Conservation (phyloP, 768 basidiomycete genomes). For the Pleurotus djamor region DNA sequence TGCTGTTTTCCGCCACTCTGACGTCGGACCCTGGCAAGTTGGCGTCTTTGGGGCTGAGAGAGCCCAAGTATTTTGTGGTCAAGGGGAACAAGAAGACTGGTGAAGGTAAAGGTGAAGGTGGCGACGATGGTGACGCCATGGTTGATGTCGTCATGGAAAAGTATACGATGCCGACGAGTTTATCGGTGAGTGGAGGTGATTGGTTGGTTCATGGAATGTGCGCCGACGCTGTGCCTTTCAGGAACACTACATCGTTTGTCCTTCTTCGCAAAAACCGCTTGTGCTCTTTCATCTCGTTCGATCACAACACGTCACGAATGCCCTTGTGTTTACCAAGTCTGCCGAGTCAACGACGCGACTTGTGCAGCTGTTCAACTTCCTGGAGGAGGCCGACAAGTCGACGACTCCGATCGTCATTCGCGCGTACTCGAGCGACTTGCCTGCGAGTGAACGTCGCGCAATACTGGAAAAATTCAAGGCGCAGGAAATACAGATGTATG, state of each 20-base stretch:
- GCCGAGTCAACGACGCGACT: slow-evolving; percentile 87
- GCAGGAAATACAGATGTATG: slow-evolving; percentile 82
- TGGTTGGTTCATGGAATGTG: not conserved
- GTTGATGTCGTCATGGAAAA: slow-evolving; percentile 63
- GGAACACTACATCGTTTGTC: slow-evolving; percentile 88
- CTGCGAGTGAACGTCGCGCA: slow-evolving; percentile 64
- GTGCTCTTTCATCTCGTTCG: slow-evolving; percentile 87
- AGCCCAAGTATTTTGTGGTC: slow-evolving; percentile 89
- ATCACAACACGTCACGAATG: slow-evolving; percentile 55
- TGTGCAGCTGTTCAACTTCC: slow-evolving; percentile 77
- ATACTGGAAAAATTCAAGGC: slow-evolving; percentile 82
- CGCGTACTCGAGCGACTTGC: slow-evolving; percentile 88
- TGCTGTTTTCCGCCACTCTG: slow-evolving; percentile 94
- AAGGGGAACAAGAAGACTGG: slow-evolving; percentile 46
- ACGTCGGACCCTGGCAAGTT: slow-evolving; percentile 95
- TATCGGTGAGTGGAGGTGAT: slow-evolving; percentile 50
- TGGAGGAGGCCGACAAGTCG: slow-evolving; percentile 60
- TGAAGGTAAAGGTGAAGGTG: too few relatives aligned
- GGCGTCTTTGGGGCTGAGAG: slow-evolving; percentile 69
- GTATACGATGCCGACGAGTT: slow-evolving; percentile 77
- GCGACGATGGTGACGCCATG: slow-evolving; percentile 35
- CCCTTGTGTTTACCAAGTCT: slow-evolving; percentile 95
- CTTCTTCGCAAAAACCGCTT: slow-evolving; percentile 81
- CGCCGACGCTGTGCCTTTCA: slow-evolving; percentile 22
- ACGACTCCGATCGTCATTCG: slow-evolving; percentile 28